Conservation (phyloP, 768 basidiomycete genomes). For the Coprinopsis marcescibilis region DNA sequence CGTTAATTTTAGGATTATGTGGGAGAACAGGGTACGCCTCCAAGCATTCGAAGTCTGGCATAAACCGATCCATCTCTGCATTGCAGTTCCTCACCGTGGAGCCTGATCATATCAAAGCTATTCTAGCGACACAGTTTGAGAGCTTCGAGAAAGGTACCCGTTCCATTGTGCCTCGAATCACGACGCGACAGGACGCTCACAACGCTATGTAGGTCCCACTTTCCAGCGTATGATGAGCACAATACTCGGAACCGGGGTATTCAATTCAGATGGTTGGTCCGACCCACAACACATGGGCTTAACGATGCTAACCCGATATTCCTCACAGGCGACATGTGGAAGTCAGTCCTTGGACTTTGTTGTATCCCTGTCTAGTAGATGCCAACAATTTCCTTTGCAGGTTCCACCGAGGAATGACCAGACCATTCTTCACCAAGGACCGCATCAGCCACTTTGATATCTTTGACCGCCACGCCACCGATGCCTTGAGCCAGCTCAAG, state of each 20-base stretch:
- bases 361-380: neutral
- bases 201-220: constrained; percentile 20
- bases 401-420: constrained; percentile 38
- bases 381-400: constrained; percentile 17
- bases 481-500: constrained; percentile 40
- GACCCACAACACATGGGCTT: neutral
- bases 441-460: constrained; percentile 49
- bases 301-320: constrained; percentile 21
- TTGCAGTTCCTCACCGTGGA: constrained; percentile 12
- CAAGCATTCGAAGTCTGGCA: constrained; percentile 9
- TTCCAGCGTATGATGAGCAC: constrained; percentile 17
- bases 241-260: constrained; percentile 50
- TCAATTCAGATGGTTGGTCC: constrained; percentile 49
- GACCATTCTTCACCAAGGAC: constrained; percentile 55
- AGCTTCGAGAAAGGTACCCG: constrained; percentile 33
- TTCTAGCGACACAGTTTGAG: constrained; percentile 39
- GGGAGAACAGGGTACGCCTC: constrained; percentile 20
- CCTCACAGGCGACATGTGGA: constrained; percentile 67
- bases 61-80: constrained; percentile 2
- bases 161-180: neutral
- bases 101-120: constrained; percentile 21
- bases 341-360: constrained; percentile 29
- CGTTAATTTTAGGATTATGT: constrained; percentile 19
- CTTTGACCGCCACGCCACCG: constrained; percentile 45
- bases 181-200: constrained; percentile 20